Percentiles rank a stretch among this genome's conserved stretches.
phyloP scores from a whole-genome alignment of 2,329 filamentous ascomycete species.

The Salinomyces thailandicus region DNA sequence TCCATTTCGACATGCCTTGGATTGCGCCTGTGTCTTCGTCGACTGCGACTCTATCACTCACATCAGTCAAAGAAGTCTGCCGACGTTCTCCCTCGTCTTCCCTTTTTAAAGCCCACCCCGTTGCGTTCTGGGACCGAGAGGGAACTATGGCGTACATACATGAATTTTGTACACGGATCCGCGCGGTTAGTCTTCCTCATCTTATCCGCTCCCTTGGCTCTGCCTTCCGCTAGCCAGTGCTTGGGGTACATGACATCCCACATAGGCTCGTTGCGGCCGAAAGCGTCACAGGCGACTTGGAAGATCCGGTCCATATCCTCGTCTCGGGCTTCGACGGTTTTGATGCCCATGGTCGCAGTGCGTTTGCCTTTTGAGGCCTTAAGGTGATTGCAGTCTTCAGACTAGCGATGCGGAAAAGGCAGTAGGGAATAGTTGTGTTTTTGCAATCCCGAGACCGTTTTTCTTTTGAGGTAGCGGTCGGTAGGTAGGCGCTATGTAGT shows the following conservation, averaged over 20 bases:
- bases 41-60: conserved; percentile 11
- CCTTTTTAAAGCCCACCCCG: too few species aligned
- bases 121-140: too few species aligned
- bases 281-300: conserved; percentile 19
- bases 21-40: conserved; percentile 17
- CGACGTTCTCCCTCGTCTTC: too few species aligned
- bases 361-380: too few species aligned
- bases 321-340: conserved; percentile 17
- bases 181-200: conserved; percentile 13
- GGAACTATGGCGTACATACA: too few species aligned
- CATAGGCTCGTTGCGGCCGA: conserved; percentile 20
- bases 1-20: conserved; percentile 25
- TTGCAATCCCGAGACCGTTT: too few species aligned
- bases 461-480: too few species aligned
- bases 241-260: conserved; percentile 18
- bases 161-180: conserved; percentile 16
- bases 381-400: too few species aligned
- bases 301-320: conserved; percentile 23
- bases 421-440: too few species aligned
- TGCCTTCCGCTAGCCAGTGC: conserved; percentile 18
- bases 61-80: too few species aligned
- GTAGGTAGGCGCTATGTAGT: too few species aligned
- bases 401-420: too few species aligned
- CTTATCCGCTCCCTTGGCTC: conserved; percentile 15
- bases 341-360: conserved; percentile 7